Percentiles rank a stretch among this genome's conserved stretches.
Conservation (phyloP, 2,329 filamentous ascomycete genomes). For the Colletotrichum eremochloae region DNA sequence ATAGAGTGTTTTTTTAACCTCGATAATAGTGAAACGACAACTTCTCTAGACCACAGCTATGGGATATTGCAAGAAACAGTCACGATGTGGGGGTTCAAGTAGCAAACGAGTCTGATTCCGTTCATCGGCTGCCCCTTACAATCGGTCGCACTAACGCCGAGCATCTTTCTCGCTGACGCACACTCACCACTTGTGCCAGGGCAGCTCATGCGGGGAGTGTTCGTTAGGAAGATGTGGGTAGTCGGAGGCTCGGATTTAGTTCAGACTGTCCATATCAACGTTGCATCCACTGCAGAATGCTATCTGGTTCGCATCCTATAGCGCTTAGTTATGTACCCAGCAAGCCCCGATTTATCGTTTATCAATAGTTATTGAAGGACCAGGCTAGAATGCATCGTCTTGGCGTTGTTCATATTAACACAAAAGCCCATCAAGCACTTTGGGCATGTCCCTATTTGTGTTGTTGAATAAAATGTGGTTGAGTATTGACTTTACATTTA, state of each 20-base stretch:
- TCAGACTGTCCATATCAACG: background rate
- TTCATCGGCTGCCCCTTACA: conserved; percentile 32
- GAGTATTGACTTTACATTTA: too few relatives aligned
- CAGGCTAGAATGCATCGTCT: too few relatives aligned
- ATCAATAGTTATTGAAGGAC: too few relatives aligned
- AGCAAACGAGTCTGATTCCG: conserved; percentile 19
- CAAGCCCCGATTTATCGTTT: too few relatives aligned
- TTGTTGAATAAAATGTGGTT: too few relatives aligned
- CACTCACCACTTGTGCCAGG: conserved; percentile 17
- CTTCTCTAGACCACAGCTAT: background rate
- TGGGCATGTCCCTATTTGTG: too few relatives aligned
- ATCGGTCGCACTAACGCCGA: conserved; percentile 14
- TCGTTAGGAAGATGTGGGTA: conserved; percentile 2
- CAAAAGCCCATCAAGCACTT: too few relatives aligned
- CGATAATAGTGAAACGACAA: background rate
- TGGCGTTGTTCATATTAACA: too few relatives aligned
- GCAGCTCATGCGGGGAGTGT: conserved; percentile 10
- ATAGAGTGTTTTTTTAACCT: background rate
- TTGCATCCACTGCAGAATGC: background rate
- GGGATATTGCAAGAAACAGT: conserved; percentile 9
- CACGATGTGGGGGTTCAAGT: conserved; percentile 24
- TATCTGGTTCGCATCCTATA: background rate
- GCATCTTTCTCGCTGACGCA: conserved; percentile 24
- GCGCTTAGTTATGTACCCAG: too few relatives aligned
- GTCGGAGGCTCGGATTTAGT: conserved; percentile 32